These are phyloP conservation scores for Cystobasidium pallidum DNA, from an alignment of 1,284 basidiomycete genomes.

Conservation along the genomic window DNA sequence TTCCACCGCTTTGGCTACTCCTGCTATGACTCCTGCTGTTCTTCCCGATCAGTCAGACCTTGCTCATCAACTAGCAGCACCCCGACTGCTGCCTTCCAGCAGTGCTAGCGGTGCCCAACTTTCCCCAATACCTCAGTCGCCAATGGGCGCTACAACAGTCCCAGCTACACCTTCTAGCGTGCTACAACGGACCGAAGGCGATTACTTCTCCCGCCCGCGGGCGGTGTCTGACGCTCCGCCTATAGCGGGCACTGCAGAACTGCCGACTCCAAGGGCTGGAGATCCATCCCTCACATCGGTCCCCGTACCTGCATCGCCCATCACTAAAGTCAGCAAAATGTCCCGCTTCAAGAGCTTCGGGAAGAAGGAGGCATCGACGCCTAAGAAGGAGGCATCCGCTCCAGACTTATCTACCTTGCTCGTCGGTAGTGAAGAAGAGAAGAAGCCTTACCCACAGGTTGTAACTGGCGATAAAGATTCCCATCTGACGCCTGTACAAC, in stretches of 20 bases:
- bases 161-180: slow-evolving; percentile 27
- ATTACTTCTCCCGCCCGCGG: slow-evolving; percentile 38
- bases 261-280: slow-evolving; percentile 33
- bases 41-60: slow-evolving; percentile 55
- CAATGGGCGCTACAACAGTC: slow-evolving; percentile 7
- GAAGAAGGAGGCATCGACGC: slow-evolving; percentile 56
- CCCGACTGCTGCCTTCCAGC: slow-evolving; percentile 21
- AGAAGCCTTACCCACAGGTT: neutral
- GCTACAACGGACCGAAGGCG: slow-evolving; percentile 11
- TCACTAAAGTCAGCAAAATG: slow-evolving; percentile 62
- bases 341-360: slow-evolving; percentile 76
- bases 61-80: slow-evolving; percentile 13
- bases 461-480: slow-evolving; percentile 22
- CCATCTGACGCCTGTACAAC: slow-evolving; percentile 54
- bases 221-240: neutral
- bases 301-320: slow-evolving; percentile 26
- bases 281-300: neutral
- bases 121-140: slow-evolving; percentile 39
- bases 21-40: slow-evolving; percentile 65
- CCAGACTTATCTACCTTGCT: neutral
- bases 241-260: slow-evolving; percentile 1
- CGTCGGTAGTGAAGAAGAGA: neutral
- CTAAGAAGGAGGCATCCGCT: slow-evolving; percentile 59
- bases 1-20: slow-evolving; percentile 67
- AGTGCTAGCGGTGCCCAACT: neutral